Evolutionary conservation across 2,329 filamentous ascomycete species (phyloP).

Genomic region (Mycosphaerella sp.): DNA sequence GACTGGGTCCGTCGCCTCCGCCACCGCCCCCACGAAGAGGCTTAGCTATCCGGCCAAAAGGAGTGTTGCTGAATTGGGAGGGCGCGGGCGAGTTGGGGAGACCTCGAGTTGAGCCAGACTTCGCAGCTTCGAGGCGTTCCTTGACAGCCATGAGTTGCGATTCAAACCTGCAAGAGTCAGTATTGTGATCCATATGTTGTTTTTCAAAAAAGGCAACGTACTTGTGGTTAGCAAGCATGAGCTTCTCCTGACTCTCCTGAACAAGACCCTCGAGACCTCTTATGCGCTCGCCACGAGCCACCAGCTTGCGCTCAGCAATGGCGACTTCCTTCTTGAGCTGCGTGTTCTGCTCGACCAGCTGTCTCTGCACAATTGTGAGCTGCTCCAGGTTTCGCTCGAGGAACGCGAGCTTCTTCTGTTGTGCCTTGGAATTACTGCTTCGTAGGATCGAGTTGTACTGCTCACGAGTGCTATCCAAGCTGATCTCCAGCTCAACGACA

Average conservation of each 20-base stretch:
- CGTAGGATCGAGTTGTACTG: slow-evolving; percentile 98
- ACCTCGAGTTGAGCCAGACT: slow-evolving; percentile 81
- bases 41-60: slow-evolving; percentile 62
- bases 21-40: slow-evolving; percentile 54
- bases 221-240: slow-evolving; percentile 96
- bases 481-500: slow-evolving; percentile 94
- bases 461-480: slow-evolving; percentile 91
- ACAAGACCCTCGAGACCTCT: slow-evolving; percentile 85
- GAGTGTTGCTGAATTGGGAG: slow-evolving; percentile 56
- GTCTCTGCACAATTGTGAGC: slow-evolving; percentile 91
- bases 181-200: not conserved
- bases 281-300: slow-evolving; percentile 94
- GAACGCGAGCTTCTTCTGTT: slow-evolving; percentile 99
- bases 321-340: slow-evolving; percentile 98
- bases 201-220: slow-evolving; percentile 46
- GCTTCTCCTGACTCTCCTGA: slow-evolving; percentile 96
- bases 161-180: slow-evolving; percentile 66
- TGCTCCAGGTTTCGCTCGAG: slow-evolving; percentile 97
- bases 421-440: slow-evolving; percentile 93
- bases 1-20: slow-evolving; percentile 35
- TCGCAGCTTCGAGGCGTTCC: slow-evolving; percentile 92
- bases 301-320: slow-evolving; percentile 94
- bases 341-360: slow-evolving; percentile 96
- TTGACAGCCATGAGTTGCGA: slow-evolving; percentile 95
- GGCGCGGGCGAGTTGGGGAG: slow-evolving; percentile 54